phyloP scores from a whole-genome alignment of 1,284 basidiomycete genomes.

The Sporisorium exsertum region DNA sequence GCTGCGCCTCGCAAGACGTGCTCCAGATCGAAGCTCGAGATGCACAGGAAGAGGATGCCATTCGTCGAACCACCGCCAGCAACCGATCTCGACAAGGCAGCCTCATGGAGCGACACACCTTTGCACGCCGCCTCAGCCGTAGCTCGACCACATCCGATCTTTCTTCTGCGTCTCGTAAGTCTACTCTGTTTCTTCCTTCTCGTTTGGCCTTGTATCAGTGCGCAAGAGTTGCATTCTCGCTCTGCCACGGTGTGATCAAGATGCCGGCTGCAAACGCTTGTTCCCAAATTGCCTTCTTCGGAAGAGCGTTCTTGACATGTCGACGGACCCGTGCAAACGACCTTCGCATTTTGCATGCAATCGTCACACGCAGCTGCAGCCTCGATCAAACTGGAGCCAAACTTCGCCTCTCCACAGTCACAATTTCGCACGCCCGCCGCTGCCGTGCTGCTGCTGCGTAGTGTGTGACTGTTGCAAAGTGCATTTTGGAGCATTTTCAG shows the following conservation, averaged over 20 bases:
- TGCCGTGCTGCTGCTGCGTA: not conserved
- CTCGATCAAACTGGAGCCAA: constrained; percentile 19
- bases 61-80: constrained; percentile 44
- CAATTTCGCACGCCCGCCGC: constrained; percentile 6
- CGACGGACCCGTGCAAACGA: not conserved
- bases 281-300: not conserved
- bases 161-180: constrained; percentile 36
- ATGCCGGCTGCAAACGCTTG: not conserved
- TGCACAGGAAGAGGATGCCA: constrained; percentile 50
- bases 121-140: constrained; percentile 39
- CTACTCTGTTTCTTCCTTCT: not conserved
- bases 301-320: constrained; percentile 3
- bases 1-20: constrained; percentile 37
- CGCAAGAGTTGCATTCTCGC: not conserved
- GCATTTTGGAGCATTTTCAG: not conserved
- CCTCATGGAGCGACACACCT: constrained; percentile 44
- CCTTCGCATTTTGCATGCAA: not conserved
- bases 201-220: not conserved
- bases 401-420: constrained; percentile 23
- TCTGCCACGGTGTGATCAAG: not conserved
- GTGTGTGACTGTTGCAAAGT: constrained; percentile 13
- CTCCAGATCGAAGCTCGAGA: constrained; percentile 47
- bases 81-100: constrained; percentile 29
- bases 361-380: constrained; percentile 9
- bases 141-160: constrained; percentile 39